These are phyloP conservation scores for Niebla homalea DNA, from an alignment of 495 filamentous ascomycete species.

Conservation along the genomic window DNA sequence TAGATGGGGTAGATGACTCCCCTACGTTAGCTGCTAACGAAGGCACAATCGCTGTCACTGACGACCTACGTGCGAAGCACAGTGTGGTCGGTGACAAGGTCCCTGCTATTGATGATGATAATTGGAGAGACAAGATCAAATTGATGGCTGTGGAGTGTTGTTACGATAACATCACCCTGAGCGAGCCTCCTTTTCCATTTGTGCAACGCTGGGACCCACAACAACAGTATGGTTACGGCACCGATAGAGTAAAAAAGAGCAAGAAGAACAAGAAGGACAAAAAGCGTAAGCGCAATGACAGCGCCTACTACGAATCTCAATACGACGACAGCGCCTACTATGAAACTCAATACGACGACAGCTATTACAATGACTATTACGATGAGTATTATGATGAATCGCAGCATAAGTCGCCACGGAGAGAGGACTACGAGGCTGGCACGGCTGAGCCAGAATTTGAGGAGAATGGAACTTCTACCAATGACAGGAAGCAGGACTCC, in stretches of 20 bases:
- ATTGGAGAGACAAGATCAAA: constrained; percentile 63
- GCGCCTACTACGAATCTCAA: constrained; percentile 18
- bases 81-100: background rate
- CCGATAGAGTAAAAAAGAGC: constrained; percentile 27
- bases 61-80: no score
- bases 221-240: constrained; percentile 36
- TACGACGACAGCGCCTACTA: constrained; percentile 11
- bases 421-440: background rate
- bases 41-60: no score
- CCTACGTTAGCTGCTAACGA: background rate
- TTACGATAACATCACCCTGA: constrained; percentile 56
- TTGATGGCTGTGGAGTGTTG: constrained; percentile 72
- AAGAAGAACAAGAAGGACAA: constrained; percentile 45
- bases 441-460: background rate
- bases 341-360: background rate
- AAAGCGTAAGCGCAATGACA: constrained; percentile 35
- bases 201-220: constrained; percentile 75
- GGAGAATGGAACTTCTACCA: background rate
- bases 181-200: constrained; percentile 80
- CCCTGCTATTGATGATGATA: constrained; percentile 23
- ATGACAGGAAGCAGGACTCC: background rate
- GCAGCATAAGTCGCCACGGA: background rate
- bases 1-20: constrained; percentile 18
- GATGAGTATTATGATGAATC: background rate
- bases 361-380: background rate